A percentile compares a stretch with the other conserved stretches of the same genome.
Evolutionary conservation across 2,329 filamentous ascomycete species (phyloP).

Genomic region (Scorias spongiosa): DNA sequence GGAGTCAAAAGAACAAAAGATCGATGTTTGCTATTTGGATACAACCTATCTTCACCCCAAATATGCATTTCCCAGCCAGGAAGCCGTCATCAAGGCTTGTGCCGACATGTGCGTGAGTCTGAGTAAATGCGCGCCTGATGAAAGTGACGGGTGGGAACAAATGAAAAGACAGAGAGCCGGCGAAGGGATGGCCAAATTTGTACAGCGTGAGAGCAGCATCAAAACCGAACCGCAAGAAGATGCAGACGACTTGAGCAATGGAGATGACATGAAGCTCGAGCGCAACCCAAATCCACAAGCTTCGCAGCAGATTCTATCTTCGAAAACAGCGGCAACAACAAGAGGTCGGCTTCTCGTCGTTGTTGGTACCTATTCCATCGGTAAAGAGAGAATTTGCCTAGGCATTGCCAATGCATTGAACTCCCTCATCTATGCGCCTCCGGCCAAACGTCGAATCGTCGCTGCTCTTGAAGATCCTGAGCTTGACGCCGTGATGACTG

Average conservation of each 20-base stretch:
- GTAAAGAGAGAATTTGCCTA: constrained; percentile 89
- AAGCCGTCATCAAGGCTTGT: constrained; percentile 74
- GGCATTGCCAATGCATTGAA: constrained; percentile 76
- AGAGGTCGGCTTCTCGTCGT: constrained; percentile 69
- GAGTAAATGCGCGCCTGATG: constrained; percentile 48
- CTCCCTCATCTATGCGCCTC: constrained; percentile 77
- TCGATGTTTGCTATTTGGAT: constrained; percentile 92
- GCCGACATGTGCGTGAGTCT: constrained; percentile 74
- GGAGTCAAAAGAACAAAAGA: constrained; percentile 62
- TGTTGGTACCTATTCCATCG: constrained; percentile 94
- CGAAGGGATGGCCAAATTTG: constrained; percentile 47
- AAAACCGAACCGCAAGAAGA: constrained; percentile 23
- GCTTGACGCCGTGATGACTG: constrained; percentile 60
- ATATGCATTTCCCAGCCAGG: constrained; percentile 83
- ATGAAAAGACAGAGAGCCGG: constrained; percentile 40
- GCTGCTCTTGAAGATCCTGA: constrained; percentile 74
- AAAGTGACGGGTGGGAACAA: constrained; percentile 40
- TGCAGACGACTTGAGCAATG: constrained; percentile 21
- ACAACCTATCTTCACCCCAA: constrained; percentile 94
- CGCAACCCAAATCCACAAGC: constrained; percentile 12
- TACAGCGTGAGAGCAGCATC: constrained; percentile 27
- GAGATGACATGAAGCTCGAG: constrained; percentile 18
- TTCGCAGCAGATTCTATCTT: constrained; percentile 16
- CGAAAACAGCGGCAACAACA: constrained; percentile 18
- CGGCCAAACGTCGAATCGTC: constrained; percentile 72